phyloP scores from a whole-genome alignment of 805 yeast genomes.

The Yarrowia hollandica region DNA sequence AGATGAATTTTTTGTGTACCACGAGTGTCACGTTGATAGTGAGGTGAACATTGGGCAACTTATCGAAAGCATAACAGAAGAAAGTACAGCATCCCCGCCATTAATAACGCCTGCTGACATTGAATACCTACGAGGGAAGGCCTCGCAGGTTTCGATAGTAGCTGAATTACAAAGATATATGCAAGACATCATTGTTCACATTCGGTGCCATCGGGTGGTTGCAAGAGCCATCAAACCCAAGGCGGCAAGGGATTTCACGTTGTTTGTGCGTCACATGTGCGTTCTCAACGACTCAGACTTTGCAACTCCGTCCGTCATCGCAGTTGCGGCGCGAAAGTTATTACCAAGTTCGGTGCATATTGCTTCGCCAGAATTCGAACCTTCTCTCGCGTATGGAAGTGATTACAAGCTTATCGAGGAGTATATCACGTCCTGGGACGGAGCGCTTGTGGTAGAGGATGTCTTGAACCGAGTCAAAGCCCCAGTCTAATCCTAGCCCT shows the following conservation, averaged over 20 bases:
- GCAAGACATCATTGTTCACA: slow-evolving; percentile 55
- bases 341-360: slow-evolving; percentile 51
- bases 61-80: slow-evolving; percentile 13
- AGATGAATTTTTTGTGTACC: slow-evolving; percentile 22
- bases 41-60: slow-evolving; percentile 9
- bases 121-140: neutral
- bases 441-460: slow-evolving; percentile 53
- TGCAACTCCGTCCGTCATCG: slow-evolving; percentile 56
- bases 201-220: slow-evolving; percentile 58
- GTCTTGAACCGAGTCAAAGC: slow-evolving; percentile 53
- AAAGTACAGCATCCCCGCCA: neutral
- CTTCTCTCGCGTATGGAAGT: slow-evolving; percentile 57
- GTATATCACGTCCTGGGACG: slow-evolving; percentile 49
- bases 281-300: slow-evolving; percentile 45
- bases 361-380: slow-evolving; percentile 49
- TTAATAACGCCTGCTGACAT: slow-evolving; percentile 3
- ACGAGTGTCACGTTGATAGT: slow-evolving; percentile 15
- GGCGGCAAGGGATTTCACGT: slow-evolving; percentile 47
- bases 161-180: slow-evolving; percentile 56
- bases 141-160: slow-evolving; percentile 42
- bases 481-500: slow-evolving; percentile 45
- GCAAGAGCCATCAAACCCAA: slow-evolving; percentile 54
- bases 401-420: slow-evolving; percentile 47
- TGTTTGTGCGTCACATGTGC: slow-evolving; percentile 46
- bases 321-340: slow-evolving; percentile 50